Conservation (phyloP, 805 yeast species). For the Alloascoidea africana region DNA sequence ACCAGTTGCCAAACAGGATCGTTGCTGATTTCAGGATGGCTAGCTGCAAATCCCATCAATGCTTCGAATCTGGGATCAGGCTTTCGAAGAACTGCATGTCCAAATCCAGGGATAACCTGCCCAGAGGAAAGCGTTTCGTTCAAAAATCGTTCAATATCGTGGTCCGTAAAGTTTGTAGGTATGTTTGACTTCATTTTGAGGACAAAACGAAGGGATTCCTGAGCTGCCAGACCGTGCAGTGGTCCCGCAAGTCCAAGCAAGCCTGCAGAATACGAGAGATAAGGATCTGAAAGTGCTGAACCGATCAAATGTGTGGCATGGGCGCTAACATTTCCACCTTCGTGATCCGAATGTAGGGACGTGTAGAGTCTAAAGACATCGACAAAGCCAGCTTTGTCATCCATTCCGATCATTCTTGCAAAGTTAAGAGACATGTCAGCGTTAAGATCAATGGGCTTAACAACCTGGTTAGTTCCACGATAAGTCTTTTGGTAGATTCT, state of each 20-base stretch:
- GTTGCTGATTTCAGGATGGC: conserved; percentile 27
- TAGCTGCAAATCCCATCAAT: conserved; percentile 40
- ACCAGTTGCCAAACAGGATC: conserved; percentile 42
- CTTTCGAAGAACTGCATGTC: conserved; percentile 54
- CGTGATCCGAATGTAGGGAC: conserved; percentile 50
- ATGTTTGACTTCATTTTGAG: conserved; percentile 25
- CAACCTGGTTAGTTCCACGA: conserved; percentile 23
- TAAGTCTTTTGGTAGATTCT: conserved; percentile 37
- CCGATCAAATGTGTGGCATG: conserved; percentile 56
- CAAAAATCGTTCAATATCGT: conserved; percentile 36
- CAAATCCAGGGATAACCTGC: conserved; percentile 58
- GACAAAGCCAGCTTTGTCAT: conserved; percentile 21
- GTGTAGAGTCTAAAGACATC: conserved; percentile 45
- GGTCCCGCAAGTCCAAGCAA: conserved; percentile 59
- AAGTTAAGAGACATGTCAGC: conserved; percentile 51
- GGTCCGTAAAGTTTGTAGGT: conserved; percentile 15
- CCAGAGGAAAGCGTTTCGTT: conserved; percentile 45
- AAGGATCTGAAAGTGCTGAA: conserved; percentile 49
- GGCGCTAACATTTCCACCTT: conserved; percentile 54
- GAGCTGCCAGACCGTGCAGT: conserved; percentile 55
- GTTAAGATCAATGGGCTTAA: conserved; percentile 28
- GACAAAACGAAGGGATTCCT: conserved; percentile 52
- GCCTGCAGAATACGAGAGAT: conserved; percentile 48
- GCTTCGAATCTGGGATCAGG: conserved; percentile 56
- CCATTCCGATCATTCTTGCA: conserved; percentile 36